Evolutionary conservation across 768 basidiomycete genomes (phyloP).

Genomic region (Mycena belliarum): DNA sequence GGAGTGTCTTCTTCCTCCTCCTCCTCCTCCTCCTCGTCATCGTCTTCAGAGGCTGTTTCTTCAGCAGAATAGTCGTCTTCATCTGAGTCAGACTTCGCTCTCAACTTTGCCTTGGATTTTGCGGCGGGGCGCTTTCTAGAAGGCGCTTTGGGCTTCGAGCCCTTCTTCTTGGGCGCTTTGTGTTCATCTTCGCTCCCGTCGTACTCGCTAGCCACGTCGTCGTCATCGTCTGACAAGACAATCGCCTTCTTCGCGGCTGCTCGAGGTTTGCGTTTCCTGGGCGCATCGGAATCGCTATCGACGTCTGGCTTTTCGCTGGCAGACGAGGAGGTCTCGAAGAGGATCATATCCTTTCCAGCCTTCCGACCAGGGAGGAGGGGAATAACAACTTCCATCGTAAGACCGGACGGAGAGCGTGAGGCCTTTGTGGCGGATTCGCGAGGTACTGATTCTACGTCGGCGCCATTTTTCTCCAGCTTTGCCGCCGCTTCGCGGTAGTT

Average conservation of each 20-base stretch:
- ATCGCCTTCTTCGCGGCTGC: constrained; percentile 40
- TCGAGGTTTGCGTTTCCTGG: constrained; percentile 42
- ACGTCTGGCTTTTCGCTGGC: constrained; percentile 37
- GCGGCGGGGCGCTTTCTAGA: constrained; percentile 19
- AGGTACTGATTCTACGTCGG: constrained; percentile 18
- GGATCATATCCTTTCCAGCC: constrained; percentile 18
- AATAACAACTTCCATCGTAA: constrained; percentile 62
- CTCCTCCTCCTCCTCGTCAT: constrained; percentile 30
- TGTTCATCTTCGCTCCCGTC: constrained; percentile 31
- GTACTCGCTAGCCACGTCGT: constrained; percentile 29
- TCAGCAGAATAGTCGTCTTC: constrained; percentile 41
- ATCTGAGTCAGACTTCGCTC: constrained; percentile 39
- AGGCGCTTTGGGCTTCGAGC: constrained; percentile 24
- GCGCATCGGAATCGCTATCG: constrained; percentile 40
- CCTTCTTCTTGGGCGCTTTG: constrained; percentile 29
- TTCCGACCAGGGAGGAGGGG: constrained; percentile 30
- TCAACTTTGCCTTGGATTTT: too few relatives aligned
- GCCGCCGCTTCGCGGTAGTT: constrained; percentile 64
- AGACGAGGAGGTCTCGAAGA: constrained; percentile 34
- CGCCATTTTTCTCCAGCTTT: constrained; percentile 34
- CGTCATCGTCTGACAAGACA: constrained; percentile 58
- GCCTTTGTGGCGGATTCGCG: constrained; percentile 13
- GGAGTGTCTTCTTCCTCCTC: constrained; percentile 28
- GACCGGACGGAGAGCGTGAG: constrained; percentile 36
- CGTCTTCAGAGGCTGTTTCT: constrained; percentile 36